These are phyloP conservation scores for Thermothelomyces thermophilus DNA, from an alignment of 2,329 filamentous ascomycete genomes.

Conservation along the genomic window DNA sequence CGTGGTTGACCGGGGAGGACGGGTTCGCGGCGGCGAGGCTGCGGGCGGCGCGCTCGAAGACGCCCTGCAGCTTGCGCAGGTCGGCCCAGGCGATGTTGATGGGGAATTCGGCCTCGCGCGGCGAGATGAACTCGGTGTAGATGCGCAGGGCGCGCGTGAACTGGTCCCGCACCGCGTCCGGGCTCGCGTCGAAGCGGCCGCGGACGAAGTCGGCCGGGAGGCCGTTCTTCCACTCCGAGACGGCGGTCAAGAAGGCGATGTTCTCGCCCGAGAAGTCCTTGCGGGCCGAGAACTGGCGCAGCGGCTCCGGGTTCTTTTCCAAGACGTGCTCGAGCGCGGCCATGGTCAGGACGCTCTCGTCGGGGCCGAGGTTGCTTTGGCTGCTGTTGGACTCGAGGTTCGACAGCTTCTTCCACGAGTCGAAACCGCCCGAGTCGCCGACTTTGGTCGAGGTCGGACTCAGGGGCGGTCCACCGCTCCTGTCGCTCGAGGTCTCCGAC, in stretches of 20 bases:
- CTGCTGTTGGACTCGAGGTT: slow-evolving; percentile 31
- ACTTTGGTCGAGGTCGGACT: slow-evolving; percentile 31
- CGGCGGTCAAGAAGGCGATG: slow-evolving; percentile 56
- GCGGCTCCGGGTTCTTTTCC: slow-evolving; percentile 49
- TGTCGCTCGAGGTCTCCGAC: slow-evolving; percentile 1
- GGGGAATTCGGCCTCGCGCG: slow-evolving; percentile 56
- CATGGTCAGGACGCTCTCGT: slow-evolving; percentile 50
- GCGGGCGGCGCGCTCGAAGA: slow-evolving; percentile 51
- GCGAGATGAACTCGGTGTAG: slow-evolving; percentile 55
- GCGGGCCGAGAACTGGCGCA: slow-evolving; percentile 58
- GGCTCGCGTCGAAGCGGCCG: slow-evolving; percentile 23
- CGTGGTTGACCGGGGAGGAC: slow-evolving; percentile 17
- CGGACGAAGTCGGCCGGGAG: slow-evolving; percentile 24
- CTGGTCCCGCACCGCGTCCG: slow-evolving; percentile 39
- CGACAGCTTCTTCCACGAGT: slow-evolving; percentile 33
- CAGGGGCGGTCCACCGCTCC: slow-evolving; percentile 8
- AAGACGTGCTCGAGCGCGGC: slow-evolving; percentile 56
- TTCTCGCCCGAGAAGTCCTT: slow-evolving; percentile 67
- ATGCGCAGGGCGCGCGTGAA: slow-evolving; percentile 56
- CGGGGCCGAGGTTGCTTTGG: slow-evolving; percentile 18
- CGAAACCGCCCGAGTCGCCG: slow-evolving; percentile 15
- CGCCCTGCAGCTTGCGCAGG: slow-evolving; percentile 44
- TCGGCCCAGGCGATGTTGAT: slow-evolving; percentile 58
- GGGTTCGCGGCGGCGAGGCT: slow-evolving; percentile 34
- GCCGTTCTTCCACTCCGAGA: slow-evolving; percentile 49